Evolutionary conservation across 2,329 filamentous ascomycete genomes (phyloP).

Genomic region (Fusarium mangiferae): DNA sequence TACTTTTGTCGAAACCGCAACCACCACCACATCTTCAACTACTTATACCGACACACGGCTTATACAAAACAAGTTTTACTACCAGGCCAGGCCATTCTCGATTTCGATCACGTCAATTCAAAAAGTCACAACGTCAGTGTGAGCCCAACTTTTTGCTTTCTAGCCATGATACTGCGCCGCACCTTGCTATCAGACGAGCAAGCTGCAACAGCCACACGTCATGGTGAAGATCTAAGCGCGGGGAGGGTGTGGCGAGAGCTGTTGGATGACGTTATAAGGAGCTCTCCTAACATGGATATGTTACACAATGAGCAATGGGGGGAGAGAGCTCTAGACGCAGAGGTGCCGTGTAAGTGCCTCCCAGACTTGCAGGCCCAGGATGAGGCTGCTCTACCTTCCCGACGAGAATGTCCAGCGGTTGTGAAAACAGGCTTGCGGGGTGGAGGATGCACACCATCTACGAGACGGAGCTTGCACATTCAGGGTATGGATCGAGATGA

Average conservation of each 20-base stretch:
- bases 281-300: constrained; percentile 21
- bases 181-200: constrained; percentile 26
- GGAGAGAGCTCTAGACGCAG: constrained; percentile 10
- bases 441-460: constrained; percentile 31
- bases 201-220: constrained; percentile 42
- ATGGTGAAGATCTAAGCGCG: constrained; percentile 37
- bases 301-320: neutral
- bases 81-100: constrained; percentile 10
- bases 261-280: constrained; percentile 40
- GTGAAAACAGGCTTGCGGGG: constrained; percentile 38
- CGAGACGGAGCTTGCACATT: constrained; percentile 29
- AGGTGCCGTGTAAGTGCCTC: constrained; percentile 10
- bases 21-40: constrained; percentile 31
- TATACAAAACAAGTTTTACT: constrained; percentile 43
- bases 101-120: constrained; percentile 35
- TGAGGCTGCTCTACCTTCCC: constrained; percentile 19
- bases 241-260: constrained; percentile 39
- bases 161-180: constrained; percentile 35
- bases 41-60: constrained; percentile 33
- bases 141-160: constrained; percentile 11
- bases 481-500: constrained; percentile 34
- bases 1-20: constrained; percentile 27
- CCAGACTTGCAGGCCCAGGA: constrained; percentile 1
- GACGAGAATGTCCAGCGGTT: constrained; percentile 3
- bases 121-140: constrained; percentile 39